A percentile compares a stretch with the other conserved stretches of the same genome.
phyloP scores from a whole-genome alignment of 2,329 filamentous ascomycete species.

The Myriosclerotinia curreyana region DNA sequence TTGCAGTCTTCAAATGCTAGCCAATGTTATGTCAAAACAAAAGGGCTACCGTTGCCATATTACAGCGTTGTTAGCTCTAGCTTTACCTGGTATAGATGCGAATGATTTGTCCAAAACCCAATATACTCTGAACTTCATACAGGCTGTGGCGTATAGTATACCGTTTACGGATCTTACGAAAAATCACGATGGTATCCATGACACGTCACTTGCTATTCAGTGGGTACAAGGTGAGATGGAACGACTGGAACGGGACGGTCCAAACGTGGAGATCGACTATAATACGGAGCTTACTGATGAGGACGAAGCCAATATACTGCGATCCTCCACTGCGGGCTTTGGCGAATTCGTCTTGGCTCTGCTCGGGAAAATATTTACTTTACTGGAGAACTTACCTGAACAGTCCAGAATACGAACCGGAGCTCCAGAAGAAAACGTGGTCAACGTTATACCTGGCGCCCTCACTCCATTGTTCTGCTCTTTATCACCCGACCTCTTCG shows the following conservation, averaged over 20 bases:
- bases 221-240: constrained; percentile 96
- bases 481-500: constrained; percentile 88
- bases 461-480: constrained; percentile 88
- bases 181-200: constrained; percentile 64
- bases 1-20: constrained; percentile 85
- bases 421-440: constrained; percentile 93
- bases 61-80: constrained; percentile 87
- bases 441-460: constrained; percentile 89
- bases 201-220: constrained; percentile 75
- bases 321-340: constrained; percentile 91
- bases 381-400: constrained; percentile 93
- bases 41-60: constrained; percentile 98
- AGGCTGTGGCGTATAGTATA: constrained; percentile 93
- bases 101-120: constrained; percentile 97
- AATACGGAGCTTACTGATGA: constrained; percentile 75
- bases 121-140: constrained; percentile 91
- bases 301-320: constrained; percentile 81
- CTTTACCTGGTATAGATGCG: constrained; percentile 92
- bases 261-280: constrained; percentile 83
- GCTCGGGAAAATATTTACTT: constrained; percentile 89
- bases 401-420: constrained; percentile 81
- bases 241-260: constrained; percentile 84
- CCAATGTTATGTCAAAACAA: constrained; percentile 83
- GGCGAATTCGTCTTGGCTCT: constrained; percentile 89
- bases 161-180: constrained; percentile 81